A percentile compares a stretch with the other conserved stretches of the same genome.
These are phyloP conservation scores for Tulasnella calospora DNA, from an alignment of 768 basidiomycete species.

Conservation along the genomic window DNA sequence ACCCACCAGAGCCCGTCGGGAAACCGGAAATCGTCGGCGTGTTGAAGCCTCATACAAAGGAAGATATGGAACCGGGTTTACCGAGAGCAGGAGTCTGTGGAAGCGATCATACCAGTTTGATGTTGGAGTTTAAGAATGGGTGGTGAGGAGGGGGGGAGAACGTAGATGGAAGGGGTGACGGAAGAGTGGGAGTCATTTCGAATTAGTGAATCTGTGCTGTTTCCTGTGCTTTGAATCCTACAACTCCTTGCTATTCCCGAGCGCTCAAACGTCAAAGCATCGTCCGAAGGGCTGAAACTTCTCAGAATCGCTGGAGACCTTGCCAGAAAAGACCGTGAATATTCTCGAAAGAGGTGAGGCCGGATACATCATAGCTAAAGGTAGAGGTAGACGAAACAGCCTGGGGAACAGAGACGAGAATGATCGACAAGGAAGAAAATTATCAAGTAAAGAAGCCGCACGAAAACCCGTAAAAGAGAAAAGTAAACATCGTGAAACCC, in stretches of 20 bases:
- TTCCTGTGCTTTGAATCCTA: too few relatives aligned
- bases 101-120: conserved; percentile 82
- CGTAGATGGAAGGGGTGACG: too few relatives aligned
- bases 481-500: background rate
- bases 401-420: background rate
- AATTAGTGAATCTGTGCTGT: too few relatives aligned
- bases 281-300: background rate
- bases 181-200: too few relatives aligned
- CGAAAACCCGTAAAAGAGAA: background rate
- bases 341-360: background rate
- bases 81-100: conserved; percentile 76
- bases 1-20: conserved; percentile 37
- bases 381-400: background rate
- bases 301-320: background rate
- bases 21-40: conserved; percentile 46
- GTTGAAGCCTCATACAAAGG: conserved; percentile 54
- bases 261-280: background rate
- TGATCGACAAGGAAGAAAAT: background rate
- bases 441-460: background rate
- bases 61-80: conserved; percentile 63
- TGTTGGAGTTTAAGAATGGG: conserved; percentile 49
- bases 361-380: background rate
- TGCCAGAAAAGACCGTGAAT: background rate
- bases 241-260: too few relatives aligned
- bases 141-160: background rate